Evolutionary conservation across 495 filamentous ascomycete genomes (phyloP), one percentile per base, ranked within the genome.

Genomic region (Neurospora sp.): DNA sequence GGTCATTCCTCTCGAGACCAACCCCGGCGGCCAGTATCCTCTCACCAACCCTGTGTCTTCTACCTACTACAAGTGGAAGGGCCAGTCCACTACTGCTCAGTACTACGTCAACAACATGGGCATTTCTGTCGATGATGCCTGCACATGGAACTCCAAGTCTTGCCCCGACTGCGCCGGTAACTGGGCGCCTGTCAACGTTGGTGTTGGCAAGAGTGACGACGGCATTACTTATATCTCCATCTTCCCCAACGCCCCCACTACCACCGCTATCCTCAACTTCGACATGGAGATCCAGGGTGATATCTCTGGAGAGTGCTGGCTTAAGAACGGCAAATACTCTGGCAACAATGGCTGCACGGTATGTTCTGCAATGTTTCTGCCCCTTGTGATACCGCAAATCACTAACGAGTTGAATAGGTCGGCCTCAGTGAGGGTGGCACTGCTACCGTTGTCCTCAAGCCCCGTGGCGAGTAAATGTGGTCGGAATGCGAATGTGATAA

Each of bases 31-130:
- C 12, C 84, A 80, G 11, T 85, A 86, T 73, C 81, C 86, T 39
- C 81, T 99, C 76, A 92, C 93, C 75, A 92, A 91, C 85, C 93
- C 96, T 39, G 82, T 91, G 71, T 88, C 89, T 35, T 77, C 77
- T 44, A 84, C 80, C 59, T 95, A 93, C 87, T 99, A 92, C 87
- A 79, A 83, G 69, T 96, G 93, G 91, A 73, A 93, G 78, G 89
- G 88, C 76, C 86, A 86, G 82, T 31, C 78, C 23, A 98, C 96
- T 70, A 94, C 92, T 40, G 94, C 94, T 69, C 96, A 99, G 84
- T 99, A 98, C 88, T 99, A 99, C 79, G 88, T 98, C 84, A 98
- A 98, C 88, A 90, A 90, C 75, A 84, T 86, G 73, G 93, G 92
- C 75, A 84, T 90, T 18, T 79, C 85, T 18, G 82, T 89, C 54